phyloP scores from a whole-genome alignment of 2,329 filamentous ascomycete genomes.

The Alternaria alternata region DNA sequence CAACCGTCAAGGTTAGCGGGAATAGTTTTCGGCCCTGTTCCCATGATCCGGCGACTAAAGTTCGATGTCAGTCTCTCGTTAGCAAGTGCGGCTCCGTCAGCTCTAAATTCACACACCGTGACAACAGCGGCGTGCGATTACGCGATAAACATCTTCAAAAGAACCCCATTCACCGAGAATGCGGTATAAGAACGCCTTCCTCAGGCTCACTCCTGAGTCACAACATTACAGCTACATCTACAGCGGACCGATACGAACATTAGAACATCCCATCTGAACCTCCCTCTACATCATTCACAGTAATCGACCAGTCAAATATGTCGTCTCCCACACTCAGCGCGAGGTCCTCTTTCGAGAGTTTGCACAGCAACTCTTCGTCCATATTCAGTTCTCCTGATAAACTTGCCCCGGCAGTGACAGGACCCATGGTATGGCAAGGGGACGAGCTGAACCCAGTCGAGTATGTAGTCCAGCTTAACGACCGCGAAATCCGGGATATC shows the following conservation, averaged over 20 bases:
- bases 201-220: slow-evolving; percentile 9
- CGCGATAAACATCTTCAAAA: slow-evolving; percentile 4
- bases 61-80: slow-evolving; percentile 20
- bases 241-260: slow-evolving; percentile 5
- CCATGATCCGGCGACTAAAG: slow-evolving; percentile 20
- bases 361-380: slow-evolving; percentile 38
- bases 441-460: slow-evolving; percentile 34
- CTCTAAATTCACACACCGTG: slow-evolving; percentile 27
- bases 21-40: slow-evolving; percentile 18
- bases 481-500: slow-evolving; percentile 39
- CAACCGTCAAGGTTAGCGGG: slow-evolving; percentile 21
- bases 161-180: slow-evolving; percentile 4
- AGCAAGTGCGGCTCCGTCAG: slow-evolving; percentile 45
- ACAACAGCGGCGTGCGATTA: slow-evolving; percentile 11
- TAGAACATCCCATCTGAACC: not conserved
- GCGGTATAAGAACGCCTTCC: slow-evolving; percentile 13
- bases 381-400: slow-evolving; percentile 38
- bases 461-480: slow-evolving; percentile 39
- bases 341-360: slow-evolving; percentile 42
- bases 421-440: slow-evolving; percentile 47
- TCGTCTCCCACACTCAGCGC: slow-evolving; percentile 35
- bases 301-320: slow-evolving; percentile 26
- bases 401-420: slow-evolving; percentile 37
- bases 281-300: not conserved
- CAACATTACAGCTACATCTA: not conserved